phyloP scores from a whole-genome alignment of 2,329 filamentous ascomycete species.

The Colletotrichum sp. region DNA sequence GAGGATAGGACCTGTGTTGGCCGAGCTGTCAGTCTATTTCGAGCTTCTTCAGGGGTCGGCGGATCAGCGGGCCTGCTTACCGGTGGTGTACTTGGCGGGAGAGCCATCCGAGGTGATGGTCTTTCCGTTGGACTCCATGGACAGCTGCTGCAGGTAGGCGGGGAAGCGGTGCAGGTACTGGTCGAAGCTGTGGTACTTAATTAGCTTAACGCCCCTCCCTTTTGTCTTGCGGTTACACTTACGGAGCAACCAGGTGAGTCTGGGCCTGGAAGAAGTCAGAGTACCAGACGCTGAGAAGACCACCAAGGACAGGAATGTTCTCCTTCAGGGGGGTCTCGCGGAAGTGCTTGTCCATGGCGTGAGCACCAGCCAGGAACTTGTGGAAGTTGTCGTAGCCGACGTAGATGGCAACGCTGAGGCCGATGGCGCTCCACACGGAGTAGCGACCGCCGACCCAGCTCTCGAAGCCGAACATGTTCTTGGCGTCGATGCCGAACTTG shows the following conservation, averaged over 20 bases:
- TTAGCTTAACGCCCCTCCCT: not conserved
- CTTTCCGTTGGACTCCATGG: conserved; percentile 99
- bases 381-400: conserved; percentile 98
- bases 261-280: conserved; percentile 98
- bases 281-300: conserved; percentile 97
- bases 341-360: conserved; percentile 99
- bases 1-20: conserved; percentile 72
- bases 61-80: conserved; percentile 30
- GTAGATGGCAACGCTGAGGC: conserved; percentile 91
- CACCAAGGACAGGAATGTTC: conserved; percentile 93
- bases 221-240: conserved; percentile 43
- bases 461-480: conserved; percentile 99
- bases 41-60: not conserved
- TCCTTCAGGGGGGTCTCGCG: conserved; percentile 85
- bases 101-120: conserved; percentile 88
- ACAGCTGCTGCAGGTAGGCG: conserved; percentile 97
- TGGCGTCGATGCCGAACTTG: conserved; percentile 98
- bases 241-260: conserved; percentile 96
- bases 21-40: not conserved
- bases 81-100: conserved; percentile 96
- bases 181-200: conserved; percentile 71
- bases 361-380: conserved; percentile 90
- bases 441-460: conserved; percentile 98
- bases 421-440: conserved; percentile 99
- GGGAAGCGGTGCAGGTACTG: conserved; percentile 99